Evolutionary conservation across 176 grass and related monocot species (phyloP).

Genomic region (Oryza meyeriana): DNA sequence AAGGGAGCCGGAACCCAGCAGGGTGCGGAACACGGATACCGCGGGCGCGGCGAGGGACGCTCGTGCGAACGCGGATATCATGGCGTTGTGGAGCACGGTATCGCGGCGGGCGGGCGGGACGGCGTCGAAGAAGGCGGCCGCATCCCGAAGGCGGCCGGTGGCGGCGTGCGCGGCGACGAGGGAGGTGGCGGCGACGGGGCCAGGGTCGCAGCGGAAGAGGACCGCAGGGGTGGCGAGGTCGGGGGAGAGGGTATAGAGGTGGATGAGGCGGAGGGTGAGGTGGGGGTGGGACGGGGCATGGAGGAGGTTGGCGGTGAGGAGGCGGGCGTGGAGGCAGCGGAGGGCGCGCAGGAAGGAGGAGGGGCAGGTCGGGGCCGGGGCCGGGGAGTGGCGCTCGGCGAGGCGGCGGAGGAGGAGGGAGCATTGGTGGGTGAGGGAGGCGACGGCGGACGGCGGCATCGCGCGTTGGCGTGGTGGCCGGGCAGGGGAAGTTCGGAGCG

Average conservation of each 20-base stretch:
- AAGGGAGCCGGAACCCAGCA: conserved; percentile 39
- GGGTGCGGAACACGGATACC: conserved; percentile 44
- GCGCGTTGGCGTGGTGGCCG: neutral
- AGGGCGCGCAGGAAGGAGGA: conserved; percentile 50
- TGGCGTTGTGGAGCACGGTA: conserved; percentile 81
- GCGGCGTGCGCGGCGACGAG: conserved; percentile 61
- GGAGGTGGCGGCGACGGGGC: conserved; percentile 61
- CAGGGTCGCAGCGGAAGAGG: conserved; percentile 48
- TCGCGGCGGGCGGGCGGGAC: conserved; percentile 57
- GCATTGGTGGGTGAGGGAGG: conserved; percentile 33
- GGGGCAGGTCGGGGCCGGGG: conserved; percentile 7
- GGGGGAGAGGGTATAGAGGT: conserved; percentile 72
- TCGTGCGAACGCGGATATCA: conserved; percentile 75
- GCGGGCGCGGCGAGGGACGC: conserved; percentile 45
- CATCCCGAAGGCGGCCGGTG: conserved; percentile 48
- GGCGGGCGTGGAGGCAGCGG: conserved; percentile 70
- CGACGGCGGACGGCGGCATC: conserved; percentile 9
- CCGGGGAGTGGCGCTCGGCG: conserved; percentile 31
- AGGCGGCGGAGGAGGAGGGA: conserved; percentile 44
- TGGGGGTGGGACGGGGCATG: conserved; percentile 49
- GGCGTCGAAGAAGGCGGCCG: conserved; percentile 55
- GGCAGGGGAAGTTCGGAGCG: neutral
- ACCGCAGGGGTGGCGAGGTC: conserved; percentile 56
- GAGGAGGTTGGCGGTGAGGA: conserved; percentile 63
- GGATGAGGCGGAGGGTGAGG: conserved; percentile 83